Percentiles rank a stretch among this genome's conserved stretches.
phyloP scores from a whole-genome alignment of 306 rosid genomes.

The Vicia villosa region DNA sequence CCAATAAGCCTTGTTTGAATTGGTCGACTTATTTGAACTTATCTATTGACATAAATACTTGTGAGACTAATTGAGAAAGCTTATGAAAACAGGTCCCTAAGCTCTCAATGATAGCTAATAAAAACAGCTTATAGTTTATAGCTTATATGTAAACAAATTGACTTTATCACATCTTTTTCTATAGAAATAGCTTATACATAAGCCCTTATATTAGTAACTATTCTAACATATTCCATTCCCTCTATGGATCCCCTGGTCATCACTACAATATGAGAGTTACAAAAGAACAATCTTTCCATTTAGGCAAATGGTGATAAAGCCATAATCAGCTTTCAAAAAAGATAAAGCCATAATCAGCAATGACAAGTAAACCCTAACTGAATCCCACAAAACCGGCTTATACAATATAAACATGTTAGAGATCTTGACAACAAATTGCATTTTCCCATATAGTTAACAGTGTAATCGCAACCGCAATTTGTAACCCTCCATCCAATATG shows the following conservation, averaged over 20 bases:
- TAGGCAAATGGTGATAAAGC: neutral
- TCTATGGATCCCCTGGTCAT: slow-evolving; percentile 1
- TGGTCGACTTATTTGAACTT: neutral
- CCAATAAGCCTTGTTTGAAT: neutral
- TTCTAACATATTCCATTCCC: slow-evolving; percentile 3
- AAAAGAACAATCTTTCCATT: slow-evolving; percentile 5
- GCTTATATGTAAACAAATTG: neutral
- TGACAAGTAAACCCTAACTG: neutral
- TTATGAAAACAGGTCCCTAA: neutral
- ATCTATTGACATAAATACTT: neutral
- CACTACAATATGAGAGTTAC: neutral
- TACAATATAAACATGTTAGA: neutral
- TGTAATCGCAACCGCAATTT: neutral
- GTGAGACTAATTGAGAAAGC: neutral
- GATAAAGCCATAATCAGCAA: neutral
- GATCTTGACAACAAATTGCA: neutral
- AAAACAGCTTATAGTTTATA: neutral
- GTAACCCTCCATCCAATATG: neutral
- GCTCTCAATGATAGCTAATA: neutral
- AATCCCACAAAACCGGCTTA: neutral
- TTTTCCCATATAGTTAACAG: neutral
- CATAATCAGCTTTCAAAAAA: neutral
- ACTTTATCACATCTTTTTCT: neutral
- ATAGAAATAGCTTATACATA: neutral
- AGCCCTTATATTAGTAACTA: neutral